Base-by-base conservation (phyloP, 2,329 filamentous ascomycete genomes). In the Sporothrix pseudoabietina region DNA sequence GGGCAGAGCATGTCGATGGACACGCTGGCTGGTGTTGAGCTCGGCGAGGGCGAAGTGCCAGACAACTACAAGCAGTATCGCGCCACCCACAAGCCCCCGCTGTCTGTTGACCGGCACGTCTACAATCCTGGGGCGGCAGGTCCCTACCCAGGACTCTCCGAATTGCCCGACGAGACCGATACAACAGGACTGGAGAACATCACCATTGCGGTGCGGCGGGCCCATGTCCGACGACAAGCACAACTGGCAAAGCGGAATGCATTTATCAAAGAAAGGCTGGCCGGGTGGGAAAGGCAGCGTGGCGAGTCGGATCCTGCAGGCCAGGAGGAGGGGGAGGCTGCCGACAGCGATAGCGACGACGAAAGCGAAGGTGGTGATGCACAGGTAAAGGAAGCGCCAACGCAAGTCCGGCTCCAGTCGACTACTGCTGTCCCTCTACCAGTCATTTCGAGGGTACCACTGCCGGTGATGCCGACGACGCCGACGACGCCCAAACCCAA, bases 1-100 rank as follows among this genome's bases (percentile, higher is more conserved):
- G 87, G 86, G 0, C 88, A 96, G 81, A 84, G 87, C 32, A 94
- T 96, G 87, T 82, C 84, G 1, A 85, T 94, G 73, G 85, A 86
- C 32, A 88, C 84, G 0, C 82, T 93, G 47, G 69, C 9, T n/a
- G 66, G 66, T n/a, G 47, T 55, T 1, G 30, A 59, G 16, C 55
- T 16, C 55, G 16, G 16, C 14, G 8, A 8, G 55, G 44, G 14
- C 44, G 44, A 49, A 49, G 1, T 4, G 0, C 44, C 12, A 14
- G 14, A 55, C 8, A 12, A 26, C 8, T 26, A 12, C n/a, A 12
- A 26, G n/a, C n/a, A 26, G 7, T 26, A 55, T 16, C 14, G 6
- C 4, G 14, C 44, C 44, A 16, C 44, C 3, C 44, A 16, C 52
- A 55, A 26, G 22, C 8, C 2, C n/a, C 30, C 55, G 9, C 30